Evolutionary conservation across 139 green algal species (phyloP).

Genomic region (Ulvella scutata): DNA sequence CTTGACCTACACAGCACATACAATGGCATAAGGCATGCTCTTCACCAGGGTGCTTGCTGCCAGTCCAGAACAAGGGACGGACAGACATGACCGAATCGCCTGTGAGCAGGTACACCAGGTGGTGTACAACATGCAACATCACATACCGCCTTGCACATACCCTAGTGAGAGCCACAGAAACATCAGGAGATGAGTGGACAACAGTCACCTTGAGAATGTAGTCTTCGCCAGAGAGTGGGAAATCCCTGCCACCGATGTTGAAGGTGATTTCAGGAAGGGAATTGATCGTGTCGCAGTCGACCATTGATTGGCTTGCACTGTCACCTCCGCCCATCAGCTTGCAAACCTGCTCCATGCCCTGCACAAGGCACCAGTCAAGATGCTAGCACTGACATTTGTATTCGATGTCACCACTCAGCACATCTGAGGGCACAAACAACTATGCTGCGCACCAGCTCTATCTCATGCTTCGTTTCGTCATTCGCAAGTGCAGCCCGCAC

Average conservation of each 20-base stretch:
- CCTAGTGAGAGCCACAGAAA: not conserved
- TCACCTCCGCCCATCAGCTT: not conserved
- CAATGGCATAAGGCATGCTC: too few relatives aligned
- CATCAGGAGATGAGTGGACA: not conserved
- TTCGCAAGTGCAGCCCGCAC: conserved; percentile 53
- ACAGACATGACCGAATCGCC: too few relatives aligned
- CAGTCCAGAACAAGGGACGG: too few relatives aligned
- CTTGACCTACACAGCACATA: conserved; percentile 28
- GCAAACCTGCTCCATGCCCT: not conserved
- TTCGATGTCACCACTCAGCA: too few relatives aligned
- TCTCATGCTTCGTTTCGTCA: conserved; percentile 45
- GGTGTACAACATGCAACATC: too few relatives aligned
- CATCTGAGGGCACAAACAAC: not conserved
- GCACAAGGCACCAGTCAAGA: too few relatives aligned
- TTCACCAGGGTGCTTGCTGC: too few relatives aligned
- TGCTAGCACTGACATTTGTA: too few relatives aligned
- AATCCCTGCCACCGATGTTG: conserved; percentile 59
- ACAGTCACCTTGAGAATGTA: conserved; percentile 73
- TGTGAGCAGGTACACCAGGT: too few relatives aligned
- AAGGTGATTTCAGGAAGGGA: conserved; percentile 66
- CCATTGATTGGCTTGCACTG: conserved; percentile 25
- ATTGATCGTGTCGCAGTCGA: conserved; percentile 72
- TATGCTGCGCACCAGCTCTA: conserved; percentile 19
- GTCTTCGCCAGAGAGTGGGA: conserved; percentile 59
- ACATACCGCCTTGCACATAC: too few relatives aligned